A percentile compares a stretch with the other conserved stretches of the same genome.
These are phyloP conservation scores for Aureobasidium sp. DNA, from an alignment of 2,329 filamentous ascomycete species.

Conservation along the genomic window DNA sequence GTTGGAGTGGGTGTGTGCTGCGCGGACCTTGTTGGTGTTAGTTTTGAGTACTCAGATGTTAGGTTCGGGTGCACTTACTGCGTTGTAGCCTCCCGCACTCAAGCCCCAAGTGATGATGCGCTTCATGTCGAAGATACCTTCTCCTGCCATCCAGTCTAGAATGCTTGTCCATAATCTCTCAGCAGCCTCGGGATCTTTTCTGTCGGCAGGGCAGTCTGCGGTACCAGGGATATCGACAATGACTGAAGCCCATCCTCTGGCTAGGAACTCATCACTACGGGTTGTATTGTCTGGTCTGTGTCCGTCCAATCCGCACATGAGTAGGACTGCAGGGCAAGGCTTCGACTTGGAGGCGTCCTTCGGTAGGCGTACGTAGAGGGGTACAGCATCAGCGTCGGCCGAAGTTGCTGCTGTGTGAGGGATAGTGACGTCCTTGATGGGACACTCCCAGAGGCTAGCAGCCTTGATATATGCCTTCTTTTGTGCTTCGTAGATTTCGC, in stretches of 20 bases:
- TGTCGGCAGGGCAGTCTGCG: conserved; percentile 58
- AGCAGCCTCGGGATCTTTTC: conserved; percentile 49
- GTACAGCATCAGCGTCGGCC: conserved; percentile 29
- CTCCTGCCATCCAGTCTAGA: conserved; percentile 49
- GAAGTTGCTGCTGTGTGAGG: conserved; percentile 30
- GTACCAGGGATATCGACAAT: conserved; percentile 56
- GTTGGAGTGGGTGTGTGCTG: conserved; percentile 57
- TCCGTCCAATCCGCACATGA: conserved; percentile 56
- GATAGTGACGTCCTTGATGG: conserved; percentile 32
- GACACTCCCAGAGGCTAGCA: conserved; percentile 27
- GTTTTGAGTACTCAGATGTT: neutral
- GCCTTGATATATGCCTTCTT: conserved; percentile 31
- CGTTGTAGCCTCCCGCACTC: conserved; percentile 60
- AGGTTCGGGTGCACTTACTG: conserved; percentile 30
- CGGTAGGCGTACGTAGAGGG: conserved; percentile 33
- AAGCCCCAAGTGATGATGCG: conserved; percentile 57
- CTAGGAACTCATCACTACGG: conserved; percentile 53
- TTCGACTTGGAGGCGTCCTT: conserved; percentile 23
- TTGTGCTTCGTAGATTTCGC: conserved; percentile 27
- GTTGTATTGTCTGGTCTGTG: conserved; percentile 56
- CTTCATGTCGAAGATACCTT: conserved; percentile 47
- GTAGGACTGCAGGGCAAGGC: conserved; percentile 42
- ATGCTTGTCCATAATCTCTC: conserved; percentile 58
- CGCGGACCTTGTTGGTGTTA: conserved; percentile 30
- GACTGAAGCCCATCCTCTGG: conserved; percentile 55